Evolutionary conservation across 306 rosid species (phyloP).

Genomic region (Dalbergia oliveri): DNA sequence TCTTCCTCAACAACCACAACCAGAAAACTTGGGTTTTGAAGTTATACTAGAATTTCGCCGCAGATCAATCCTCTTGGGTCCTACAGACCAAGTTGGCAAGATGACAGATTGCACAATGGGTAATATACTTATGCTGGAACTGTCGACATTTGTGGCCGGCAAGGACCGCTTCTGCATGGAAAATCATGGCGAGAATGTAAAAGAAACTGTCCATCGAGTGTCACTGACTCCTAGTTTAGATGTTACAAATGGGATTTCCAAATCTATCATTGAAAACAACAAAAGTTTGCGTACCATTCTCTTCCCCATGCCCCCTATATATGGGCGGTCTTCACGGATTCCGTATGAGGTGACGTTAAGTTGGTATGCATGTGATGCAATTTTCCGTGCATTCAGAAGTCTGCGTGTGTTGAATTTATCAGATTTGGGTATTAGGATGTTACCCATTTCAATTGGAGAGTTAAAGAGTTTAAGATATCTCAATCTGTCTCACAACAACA

Average conservation of each 20-base stretch:
- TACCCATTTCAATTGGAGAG: neutral
- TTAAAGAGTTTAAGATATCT: slow-evolving; percentile 21
- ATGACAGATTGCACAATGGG: too few relatives aligned
- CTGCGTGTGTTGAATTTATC: neutral
- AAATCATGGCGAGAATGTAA: too few relatives aligned
- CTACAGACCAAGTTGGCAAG: too few relatives aligned
- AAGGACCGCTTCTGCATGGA: too few relatives aligned
- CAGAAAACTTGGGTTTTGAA: neutral
- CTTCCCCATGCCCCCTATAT: neutral
- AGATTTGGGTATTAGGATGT: slow-evolving; percentile 2
- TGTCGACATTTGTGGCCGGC: neutral
- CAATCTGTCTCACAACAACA: neutral
- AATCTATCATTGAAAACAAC: neutral
- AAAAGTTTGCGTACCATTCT: neutral
- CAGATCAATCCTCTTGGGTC: too few relatives aligned
- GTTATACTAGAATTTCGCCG: neutral
- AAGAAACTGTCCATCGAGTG: neutral
- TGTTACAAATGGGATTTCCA: neutral
- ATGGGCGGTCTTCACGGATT: neutral
- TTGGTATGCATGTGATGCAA: neutral
- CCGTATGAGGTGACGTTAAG: neutral
- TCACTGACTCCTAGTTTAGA: neutral
- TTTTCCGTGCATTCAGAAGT: neutral
- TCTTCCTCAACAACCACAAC: too few relatives aligned
- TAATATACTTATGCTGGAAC: too few relatives aligned